phyloP scores from a whole-genome alignment of 768 basidiomycete species.

The Termitomyces sp. region DNA sequence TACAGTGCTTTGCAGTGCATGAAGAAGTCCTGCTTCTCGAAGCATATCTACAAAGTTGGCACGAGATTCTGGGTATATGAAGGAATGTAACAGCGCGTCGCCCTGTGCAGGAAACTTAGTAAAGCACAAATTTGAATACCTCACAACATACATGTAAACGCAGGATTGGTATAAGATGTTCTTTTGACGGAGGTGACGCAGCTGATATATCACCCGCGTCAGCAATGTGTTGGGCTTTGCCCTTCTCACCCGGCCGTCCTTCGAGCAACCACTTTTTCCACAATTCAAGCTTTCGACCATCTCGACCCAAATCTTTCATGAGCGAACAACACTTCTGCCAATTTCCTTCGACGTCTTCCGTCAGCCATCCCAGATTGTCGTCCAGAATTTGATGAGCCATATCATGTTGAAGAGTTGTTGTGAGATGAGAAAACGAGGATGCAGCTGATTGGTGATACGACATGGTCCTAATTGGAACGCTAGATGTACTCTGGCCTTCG shows the following conservation, averaged over 20 bases:
- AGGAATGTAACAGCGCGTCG: constrained; percentile 46
- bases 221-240: constrained; percentile 20
- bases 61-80: constrained; percentile 74
- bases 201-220: constrained; percentile 21
- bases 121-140: background rate
- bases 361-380: constrained; percentile 47
- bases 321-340: constrained; percentile 53
- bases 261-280: constrained; percentile 63
- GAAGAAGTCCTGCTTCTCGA: constrained; percentile 36
- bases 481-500: constrained; percentile 2
- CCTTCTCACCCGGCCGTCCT: constrained; percentile 1
- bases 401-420: constrained; percentile 12
- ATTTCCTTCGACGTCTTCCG: constrained; percentile 41
- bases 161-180: constrained; percentile 46
- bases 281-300: constrained; percentile 71
- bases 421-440: constrained; percentile 24
- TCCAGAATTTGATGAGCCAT: constrained; percentile 2
- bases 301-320: constrained; percentile 49
- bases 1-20: constrained; percentile 22
- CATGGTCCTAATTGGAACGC: background rate
- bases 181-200: constrained; percentile 24
- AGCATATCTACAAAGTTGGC: constrained; percentile 58
- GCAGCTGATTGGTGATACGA: constrained; percentile 20
- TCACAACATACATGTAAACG: constrained; percentile 47
- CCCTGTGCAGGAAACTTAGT: constrained; percentile 33